Evolutionary conservation across 1,139 yeast species (phyloP), one percentile per base, ranked within the genome.

Genomic region (Scheffersomyces stambukii): DNA sequence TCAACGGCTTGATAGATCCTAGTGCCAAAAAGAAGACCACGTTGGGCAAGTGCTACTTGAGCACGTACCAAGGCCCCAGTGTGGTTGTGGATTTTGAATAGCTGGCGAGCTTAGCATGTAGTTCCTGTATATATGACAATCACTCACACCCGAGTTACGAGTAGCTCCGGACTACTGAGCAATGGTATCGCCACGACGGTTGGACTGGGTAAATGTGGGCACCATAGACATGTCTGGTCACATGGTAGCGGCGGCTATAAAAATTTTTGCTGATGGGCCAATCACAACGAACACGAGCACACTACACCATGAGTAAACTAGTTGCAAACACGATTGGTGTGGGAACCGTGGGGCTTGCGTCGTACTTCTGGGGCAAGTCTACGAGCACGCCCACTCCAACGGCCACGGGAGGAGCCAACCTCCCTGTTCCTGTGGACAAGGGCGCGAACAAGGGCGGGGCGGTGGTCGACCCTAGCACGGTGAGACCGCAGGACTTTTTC

Each of bases 401-500:
- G 24, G 43, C 21, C 12, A 32, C 35, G 25, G 26, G 30, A 16
- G 36, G 37, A 17, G 14, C 36, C 12, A 28, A 25, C 21, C 33
- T 31, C 8, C 37, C 40, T 11, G 45, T 41, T 3, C 54, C 57
- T 5, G 31, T 36, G 10, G 43, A 35, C 6, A 27, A 16, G 11
- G 17, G 23, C n/a, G 24, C 30, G 9, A 24, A 16, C 10, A n/a
- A n/a, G n/a, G n/a, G n/a, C n/a, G n/a, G 10, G 7, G 45, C 41
- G 8, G 36, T 50, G 20, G 42, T 50, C 41, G 54, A 53, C 42
- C 55, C 68, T 19, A 34, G 55, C 5, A 28, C 42, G 5, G 69
- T 84, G 6, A 69, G 75, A 36, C 96, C 96, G 0, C 71, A 75
- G 21, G 94, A 67, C 8, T 83, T 82, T 54, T 83, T 81, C 63